These are phyloP conservation scores for Sechiopsis laciniata DNA, from an alignment of 306 rosid species.

Conservation along the genomic window DNA sequence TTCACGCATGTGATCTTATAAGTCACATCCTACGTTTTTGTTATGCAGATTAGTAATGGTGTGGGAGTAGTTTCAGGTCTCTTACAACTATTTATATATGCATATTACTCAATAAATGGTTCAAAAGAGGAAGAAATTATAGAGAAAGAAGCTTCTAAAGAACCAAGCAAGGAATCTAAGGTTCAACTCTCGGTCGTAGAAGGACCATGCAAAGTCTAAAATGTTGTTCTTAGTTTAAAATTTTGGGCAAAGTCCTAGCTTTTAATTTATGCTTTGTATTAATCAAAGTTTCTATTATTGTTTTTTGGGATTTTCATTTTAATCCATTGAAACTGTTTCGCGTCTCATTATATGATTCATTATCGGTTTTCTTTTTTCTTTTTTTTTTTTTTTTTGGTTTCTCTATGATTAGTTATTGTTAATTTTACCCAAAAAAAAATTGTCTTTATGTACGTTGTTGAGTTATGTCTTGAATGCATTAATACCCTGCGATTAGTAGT, in stretches of 20 bases:
- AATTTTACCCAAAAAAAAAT: too few species aligned
- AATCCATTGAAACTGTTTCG: too few species aligned
- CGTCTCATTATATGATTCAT: too few species aligned
- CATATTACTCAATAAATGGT: constrained; percentile 27
- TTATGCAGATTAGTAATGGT: constrained; percentile 62
- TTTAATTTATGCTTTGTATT: constrained; percentile 1
- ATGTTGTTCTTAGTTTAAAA: background rate
- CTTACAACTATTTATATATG: constrained; percentile 48
- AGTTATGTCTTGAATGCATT: too few species aligned
- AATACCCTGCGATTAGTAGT: too few species aligned
- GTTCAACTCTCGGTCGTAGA: constrained; percentile 31
- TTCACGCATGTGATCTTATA: too few species aligned
- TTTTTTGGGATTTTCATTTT: background rate
- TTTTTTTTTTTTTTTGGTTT: too few species aligned
- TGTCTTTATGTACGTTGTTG: too few species aligned
- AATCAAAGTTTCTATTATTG: background rate
- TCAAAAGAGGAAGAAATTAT: constrained; percentile 15
- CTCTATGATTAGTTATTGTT: too few species aligned
- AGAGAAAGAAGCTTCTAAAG: constrained; percentile 14
- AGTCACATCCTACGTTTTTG: too few species aligned
- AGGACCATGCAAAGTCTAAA: constrained; percentile 14
- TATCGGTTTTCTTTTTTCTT: too few species aligned
- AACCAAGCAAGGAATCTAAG: constrained; percentile 24
- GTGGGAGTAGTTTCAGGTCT: constrained; percentile 52
- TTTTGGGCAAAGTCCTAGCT: background rate